Conservation (phyloP, 78 protist species). For the Dictyostelium purpureum region DNA sequence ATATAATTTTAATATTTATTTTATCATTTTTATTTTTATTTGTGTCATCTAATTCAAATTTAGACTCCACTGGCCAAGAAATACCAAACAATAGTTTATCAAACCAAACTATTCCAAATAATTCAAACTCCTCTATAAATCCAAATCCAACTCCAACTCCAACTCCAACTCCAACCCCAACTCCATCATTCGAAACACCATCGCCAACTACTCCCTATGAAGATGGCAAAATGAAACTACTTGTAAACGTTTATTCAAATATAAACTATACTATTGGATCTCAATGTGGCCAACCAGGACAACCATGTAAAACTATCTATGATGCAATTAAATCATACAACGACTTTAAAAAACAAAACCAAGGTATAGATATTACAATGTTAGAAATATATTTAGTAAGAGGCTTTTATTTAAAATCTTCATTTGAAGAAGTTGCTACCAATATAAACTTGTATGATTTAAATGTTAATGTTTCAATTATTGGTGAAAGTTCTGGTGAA, state of each 20-base stretch:
- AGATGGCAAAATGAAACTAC: not conserved
- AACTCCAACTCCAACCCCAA: not conserved
- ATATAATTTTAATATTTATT: not conserved
- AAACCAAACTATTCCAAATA: not conserved
- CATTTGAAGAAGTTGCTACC: not conserved
- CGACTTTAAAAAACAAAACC: not conserved
- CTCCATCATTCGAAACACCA: not conserved
- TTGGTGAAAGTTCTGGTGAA: not conserved
- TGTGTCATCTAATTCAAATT: not conserved
- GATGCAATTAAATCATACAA: not conserved
- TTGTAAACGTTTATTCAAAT: not conserved
- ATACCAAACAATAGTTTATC: not conserved
- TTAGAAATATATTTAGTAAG: not conserved
- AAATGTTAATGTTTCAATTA: not conserved
- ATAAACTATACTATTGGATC: not conserved
- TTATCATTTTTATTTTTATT: not conserved
- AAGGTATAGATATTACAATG: not conserved
- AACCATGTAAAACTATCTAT: not conserved
- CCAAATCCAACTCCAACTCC: not conserved
- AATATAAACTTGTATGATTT: not conserved
- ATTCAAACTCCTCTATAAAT: not conserved
- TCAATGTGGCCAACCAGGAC: not conserved
- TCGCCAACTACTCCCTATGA: not conserved
- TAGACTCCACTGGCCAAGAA: not conserved
- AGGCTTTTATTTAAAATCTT: not conserved